Evolutionary conservation across 768 basidiomycete genomes (phyloP).

Genomic region (Gautieria morchelliformis): DNA sequence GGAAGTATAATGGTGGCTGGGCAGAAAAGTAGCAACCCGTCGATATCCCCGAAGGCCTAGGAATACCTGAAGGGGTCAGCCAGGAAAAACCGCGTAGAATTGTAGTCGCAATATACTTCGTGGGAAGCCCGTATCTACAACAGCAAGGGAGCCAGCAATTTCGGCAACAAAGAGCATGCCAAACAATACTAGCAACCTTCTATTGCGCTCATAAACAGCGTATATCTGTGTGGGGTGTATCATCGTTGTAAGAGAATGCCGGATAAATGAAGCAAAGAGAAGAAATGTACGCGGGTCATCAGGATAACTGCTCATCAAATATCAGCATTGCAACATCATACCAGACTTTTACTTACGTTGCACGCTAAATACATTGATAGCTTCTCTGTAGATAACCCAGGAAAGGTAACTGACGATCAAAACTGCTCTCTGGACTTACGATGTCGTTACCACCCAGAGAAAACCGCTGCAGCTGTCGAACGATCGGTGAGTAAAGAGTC

Average conservation of each 20-base stretch:
- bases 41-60: background rate
- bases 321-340: background rate
- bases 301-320: background rate
- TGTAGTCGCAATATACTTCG: conserved; percentile 24
- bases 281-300: background rate
- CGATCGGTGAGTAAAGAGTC: background rate
- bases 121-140: conserved; percentile 16
- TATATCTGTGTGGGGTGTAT: conserved; percentile 13
- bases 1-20: conserved; percentile 30
- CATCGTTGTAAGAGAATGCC: background rate
- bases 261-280: too few species aligned
- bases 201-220: conserved; percentile 47
- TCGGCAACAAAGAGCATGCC: conserved; percentile 30
- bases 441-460: background rate
- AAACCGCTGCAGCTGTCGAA: background rate
- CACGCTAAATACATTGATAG: background rate
- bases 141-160: conserved; percentile 13
- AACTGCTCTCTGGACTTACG: background rate
- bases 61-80: background rate
- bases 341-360: background rate
- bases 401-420: background rate
- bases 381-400: background rate
- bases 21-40: background rate
- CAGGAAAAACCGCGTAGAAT: background rate
- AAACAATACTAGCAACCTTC: conserved; percentile 40